A percentile compares a stretch with the other conserved stretches of the same genome.
phyloP scores from a whole-genome alignment of 2,329 filamentous ascomycete species.

The Microsporum audouinii region DNA sequence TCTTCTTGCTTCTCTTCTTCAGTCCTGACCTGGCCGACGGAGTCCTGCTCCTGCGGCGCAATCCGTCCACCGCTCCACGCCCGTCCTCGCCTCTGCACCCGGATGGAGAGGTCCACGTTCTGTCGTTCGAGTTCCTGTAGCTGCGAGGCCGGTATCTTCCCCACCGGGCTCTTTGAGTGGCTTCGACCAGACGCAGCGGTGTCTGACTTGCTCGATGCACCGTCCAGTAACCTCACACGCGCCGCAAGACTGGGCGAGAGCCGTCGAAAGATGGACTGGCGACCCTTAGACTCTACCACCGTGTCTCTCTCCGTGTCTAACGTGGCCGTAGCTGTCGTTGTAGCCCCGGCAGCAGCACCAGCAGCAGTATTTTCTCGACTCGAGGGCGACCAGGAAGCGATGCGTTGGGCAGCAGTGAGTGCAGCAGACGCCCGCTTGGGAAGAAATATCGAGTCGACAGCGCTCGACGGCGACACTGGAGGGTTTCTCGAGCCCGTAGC shows the following conservation, averaged over 20 bases:
- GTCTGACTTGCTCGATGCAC: conserved; percentile 19
- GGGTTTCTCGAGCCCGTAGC: neutral
- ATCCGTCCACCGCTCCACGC: conserved; percentile 22
- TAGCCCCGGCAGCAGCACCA: neutral
- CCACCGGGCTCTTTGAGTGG: conserved; percentile 23
- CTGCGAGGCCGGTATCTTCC: conserved; percentile 32
- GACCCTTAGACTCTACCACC: conserved; percentile 12
- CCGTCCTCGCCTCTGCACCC: conserved; percentile 28
- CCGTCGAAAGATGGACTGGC: conserved; percentile 31
- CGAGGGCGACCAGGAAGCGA: conserved; percentile 11
- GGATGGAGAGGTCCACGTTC: conserved; percentile 31
- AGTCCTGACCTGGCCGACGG: neutral
- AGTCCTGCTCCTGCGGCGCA: conserved; percentile 11
- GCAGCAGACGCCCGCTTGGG: conserved; percentile 11
- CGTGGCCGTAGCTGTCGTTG: neutral
- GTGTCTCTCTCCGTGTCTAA: neutral
- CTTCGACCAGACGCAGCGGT: conserved; percentile 11
- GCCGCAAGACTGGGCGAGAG: conserved; percentile 34
- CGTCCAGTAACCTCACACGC: conserved; percentile 33
- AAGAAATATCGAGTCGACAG: conserved; percentile 6
- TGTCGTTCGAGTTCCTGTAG: conserved; percentile 32
- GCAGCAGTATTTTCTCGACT: neutral
- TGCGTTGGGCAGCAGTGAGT: conserved; percentile 11
- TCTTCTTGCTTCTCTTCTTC: neutral
- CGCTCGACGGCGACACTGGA: neutral